Base-by-base conservation (phyloP, 805 yeast species). In the Zygoascus ofunaensis region DNA sequence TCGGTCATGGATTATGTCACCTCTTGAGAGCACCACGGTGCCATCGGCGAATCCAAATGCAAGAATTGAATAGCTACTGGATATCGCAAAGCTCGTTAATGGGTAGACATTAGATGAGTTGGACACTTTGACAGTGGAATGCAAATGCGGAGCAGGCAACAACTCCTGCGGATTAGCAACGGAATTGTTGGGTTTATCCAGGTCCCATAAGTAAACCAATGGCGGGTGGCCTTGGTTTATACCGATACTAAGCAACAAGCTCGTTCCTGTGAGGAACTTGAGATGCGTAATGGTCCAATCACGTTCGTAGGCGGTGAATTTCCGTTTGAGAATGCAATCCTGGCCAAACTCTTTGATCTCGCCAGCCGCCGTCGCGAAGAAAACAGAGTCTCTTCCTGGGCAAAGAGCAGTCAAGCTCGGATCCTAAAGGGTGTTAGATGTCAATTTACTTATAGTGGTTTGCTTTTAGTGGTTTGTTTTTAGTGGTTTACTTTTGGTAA, bases 1-100 rank as follows among this genome's bases (percentile, higher is more conserved):
- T 47, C 95, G 68, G 57, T 92, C 98, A 53, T 87, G 77, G 4
- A 86, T 52, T 26, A 92, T 61, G 60, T 92, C 97, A 5, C 98
- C 98, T 49, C 97, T 66, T 0, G 89, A 76, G 4, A 89, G 65
- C 2, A 89, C 67, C 2, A 89, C 87, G 18, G 78, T 71, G 2
- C 98, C 98, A 60, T 87, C 82, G 12, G 89, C 81, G 54, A 78
- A 85, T 0, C 95, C 95, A 38, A 85, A 64, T 0, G 83, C 89
- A 4, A 82, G 60, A 28, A 84, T 74, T 2, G 85, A 71, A 48
- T 80, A 73, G 47, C 74, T 79, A 1, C 61, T 52, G 14, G 79
- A 72, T 41, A 72, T 63, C 14, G 73, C 70, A 49, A 83, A 73
- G 26, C 84, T 72, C 3, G 92, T 79, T 5, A 87, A 66, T 0